Evolutionary conservation across 148 eudicot genomes (phyloP).

Genomic region (Vaccinium darrowii): DNA sequence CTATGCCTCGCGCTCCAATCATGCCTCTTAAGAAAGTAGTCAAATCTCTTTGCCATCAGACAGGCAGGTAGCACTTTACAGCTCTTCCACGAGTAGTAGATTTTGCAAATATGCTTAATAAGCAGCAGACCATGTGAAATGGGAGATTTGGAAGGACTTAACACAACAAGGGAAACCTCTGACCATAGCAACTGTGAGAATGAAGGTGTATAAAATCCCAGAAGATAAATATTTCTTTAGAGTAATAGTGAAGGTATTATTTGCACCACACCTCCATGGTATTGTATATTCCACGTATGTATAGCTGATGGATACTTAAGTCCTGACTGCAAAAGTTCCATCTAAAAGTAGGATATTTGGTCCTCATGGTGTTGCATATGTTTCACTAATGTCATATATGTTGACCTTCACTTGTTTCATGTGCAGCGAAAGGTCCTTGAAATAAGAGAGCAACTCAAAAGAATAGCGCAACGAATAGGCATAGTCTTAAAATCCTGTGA

Average conservation of each 20-base stretch:
- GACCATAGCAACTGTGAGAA: not conserved
- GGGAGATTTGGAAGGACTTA: not conserved
- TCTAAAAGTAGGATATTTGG: not conserved
- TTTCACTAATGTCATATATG: not conserved
- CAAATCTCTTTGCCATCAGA: not conserved
- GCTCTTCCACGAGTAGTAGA: not conserved
- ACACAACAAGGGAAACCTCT: not conserved
- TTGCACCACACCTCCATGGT: not conserved
- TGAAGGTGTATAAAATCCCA: not conserved
- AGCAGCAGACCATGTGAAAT: not conserved
- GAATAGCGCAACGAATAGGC: constrained; percentile 72
- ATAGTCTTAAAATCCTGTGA: constrained; percentile 77
- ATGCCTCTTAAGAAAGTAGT: not conserved
- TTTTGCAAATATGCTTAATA: not conserved
- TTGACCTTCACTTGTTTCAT: constrained; percentile 16
- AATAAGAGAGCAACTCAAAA: constrained; percentile 82
- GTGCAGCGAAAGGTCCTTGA: constrained; percentile 85
- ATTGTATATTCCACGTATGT: not conserved
- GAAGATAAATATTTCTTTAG: not conserved
- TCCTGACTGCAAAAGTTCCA: not conserved
- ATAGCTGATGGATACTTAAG: not conserved
- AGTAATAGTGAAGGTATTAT: too few species aligned
- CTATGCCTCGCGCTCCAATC: not conserved
- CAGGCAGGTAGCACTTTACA: not conserved
- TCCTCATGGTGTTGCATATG: not conserved